A percentile compares a stretch with the other conserved stretches of the same genome.
Evolutionary conservation across 805 yeast genomes (phyloP).

Genomic region (Candida chauliodis): DNA sequence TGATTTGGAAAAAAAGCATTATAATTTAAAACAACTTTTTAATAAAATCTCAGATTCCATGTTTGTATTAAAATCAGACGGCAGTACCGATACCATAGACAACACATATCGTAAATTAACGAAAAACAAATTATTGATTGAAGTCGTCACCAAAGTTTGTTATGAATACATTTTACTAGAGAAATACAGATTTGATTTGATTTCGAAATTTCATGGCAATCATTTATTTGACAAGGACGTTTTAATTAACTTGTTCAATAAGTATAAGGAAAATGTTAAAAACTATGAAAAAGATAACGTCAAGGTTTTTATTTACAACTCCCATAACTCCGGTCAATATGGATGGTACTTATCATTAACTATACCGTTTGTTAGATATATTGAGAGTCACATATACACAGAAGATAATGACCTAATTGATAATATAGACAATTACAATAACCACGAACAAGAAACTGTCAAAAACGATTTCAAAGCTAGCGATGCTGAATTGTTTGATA

Average conservation of each 20-base stretch:
- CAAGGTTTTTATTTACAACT: constrained; percentile 33
- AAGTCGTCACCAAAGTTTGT: constrained; percentile 30
- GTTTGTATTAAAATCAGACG: constrained; percentile 25
- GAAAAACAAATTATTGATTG: constrained; percentile 21
- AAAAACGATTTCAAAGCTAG: constrained; percentile 19
- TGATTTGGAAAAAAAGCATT: constrained; percentile 23
- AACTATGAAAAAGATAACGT: constrained; percentile 17
- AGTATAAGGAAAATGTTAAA: constrained; percentile 15
- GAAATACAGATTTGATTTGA: constrained; percentile 34
- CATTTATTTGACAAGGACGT: constrained; percentile 26
- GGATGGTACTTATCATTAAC: constrained; percentile 37
- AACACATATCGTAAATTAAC: constrained; percentile 11
- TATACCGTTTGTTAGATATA: constrained; percentile 33
- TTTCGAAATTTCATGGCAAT: constrained; percentile 30
- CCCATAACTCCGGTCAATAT: constrained; percentile 30
- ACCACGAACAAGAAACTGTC: constrained; percentile 9
- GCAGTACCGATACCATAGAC: constrained; percentile 21
- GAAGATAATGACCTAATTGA: constrained; percentile 21
- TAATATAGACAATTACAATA: constrained; percentile 15
- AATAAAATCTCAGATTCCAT: constrained; percentile 23
- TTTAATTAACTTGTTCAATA: constrained; percentile 20
- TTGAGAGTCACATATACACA: constrained; percentile 29
- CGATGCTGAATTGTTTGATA: constrained; percentile 20
- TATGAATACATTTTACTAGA: constrained; percentile 39
- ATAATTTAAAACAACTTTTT: constrained; percentile 25